A percentile compares a stretch with the other conserved stretches of the same genome.
These are phyloP conservation scores for Kodamaea derodonti DNA, from an alignment of 1,139 yeast species.

Conservation along the genomic window DNA sequence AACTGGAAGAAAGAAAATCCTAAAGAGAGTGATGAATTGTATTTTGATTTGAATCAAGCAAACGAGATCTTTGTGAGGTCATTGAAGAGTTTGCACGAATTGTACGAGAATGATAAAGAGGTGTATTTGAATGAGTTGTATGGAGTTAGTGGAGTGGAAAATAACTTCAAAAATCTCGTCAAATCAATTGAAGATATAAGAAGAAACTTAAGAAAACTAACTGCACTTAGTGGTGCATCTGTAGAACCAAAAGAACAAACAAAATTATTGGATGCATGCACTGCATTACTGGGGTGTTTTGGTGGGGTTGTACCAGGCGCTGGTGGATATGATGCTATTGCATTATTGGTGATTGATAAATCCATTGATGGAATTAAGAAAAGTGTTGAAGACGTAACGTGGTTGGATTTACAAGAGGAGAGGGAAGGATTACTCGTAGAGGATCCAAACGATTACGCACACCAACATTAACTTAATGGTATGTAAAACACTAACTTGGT, in stretches of 20 bases:
- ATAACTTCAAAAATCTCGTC: constrained; percentile 22
- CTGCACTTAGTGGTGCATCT: constrained; percentile 70
- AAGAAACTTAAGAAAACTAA: constrained; percentile 51
- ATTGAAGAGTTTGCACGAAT: constrained; percentile 36
- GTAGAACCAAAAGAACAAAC: constrained; percentile 86
- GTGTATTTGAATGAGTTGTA: constrained; percentile 14
- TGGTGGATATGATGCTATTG: constrained; percentile 93
- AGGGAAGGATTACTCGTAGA: constrained; percentile 49
- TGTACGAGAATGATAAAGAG: constrained; percentile 22
- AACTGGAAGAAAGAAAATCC: constrained; percentile 62
- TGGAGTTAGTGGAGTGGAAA: constrained; percentile 13
- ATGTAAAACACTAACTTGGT: too few species aligned
- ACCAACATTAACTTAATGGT: not conserved
- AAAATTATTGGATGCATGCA: constrained; percentile 58
- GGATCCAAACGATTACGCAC: constrained; percentile 21
- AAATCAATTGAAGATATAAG: constrained; percentile 49
- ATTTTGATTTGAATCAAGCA: constrained; percentile 51
- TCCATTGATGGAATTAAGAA: constrained; percentile 34
- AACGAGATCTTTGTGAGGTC: constrained; percentile 55
- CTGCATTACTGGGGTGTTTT: constrained; percentile 61
- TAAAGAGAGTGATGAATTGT: constrained; percentile 48
- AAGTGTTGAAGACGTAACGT: constrained; percentile 38
- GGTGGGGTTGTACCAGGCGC: constrained; percentile 99
- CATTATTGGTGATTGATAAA: constrained; percentile 57
- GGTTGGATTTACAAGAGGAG: constrained; percentile 65